Conservation (phyloP, 495 filamentous ascomycete genomes). For the Stereocaulon alpinum region DNA sequence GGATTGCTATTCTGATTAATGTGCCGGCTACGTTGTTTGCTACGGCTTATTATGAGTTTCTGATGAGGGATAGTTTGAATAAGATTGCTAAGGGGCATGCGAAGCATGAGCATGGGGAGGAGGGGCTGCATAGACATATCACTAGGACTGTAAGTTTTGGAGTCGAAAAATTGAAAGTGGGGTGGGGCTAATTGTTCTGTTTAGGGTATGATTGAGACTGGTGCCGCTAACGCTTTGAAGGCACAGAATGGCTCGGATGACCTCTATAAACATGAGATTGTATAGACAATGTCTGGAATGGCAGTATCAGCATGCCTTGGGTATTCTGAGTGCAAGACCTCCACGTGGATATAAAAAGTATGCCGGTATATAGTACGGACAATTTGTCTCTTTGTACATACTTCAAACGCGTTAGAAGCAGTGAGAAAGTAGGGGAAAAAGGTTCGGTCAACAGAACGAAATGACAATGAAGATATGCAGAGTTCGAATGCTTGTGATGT, state of each 20-base stretch:
- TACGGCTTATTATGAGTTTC: conserved; percentile 40
- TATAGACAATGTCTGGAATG: neutral
- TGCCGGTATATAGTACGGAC: no score
- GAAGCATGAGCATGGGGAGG: conserved; percentile 39
- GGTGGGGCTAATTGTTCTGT: neutral
- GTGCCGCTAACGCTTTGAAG: conserved; percentile 13
- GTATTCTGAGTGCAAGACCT: no score
- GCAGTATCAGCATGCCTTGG: no score
- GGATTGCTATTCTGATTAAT: conserved; percentile 42
- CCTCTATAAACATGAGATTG: neutral
- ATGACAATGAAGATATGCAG: no score
- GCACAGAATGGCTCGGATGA: conserved; percentile 8
- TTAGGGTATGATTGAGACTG: conserved; percentile 20
- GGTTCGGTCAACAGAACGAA: no score
- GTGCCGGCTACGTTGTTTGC: conserved; percentile 44
- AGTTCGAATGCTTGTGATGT: no score
- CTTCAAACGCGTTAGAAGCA: no score
- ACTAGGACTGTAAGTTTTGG: conserved; percentile 27
- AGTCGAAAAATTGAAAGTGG: neutral
- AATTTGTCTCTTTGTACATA: no score
- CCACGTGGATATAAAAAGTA: no score
- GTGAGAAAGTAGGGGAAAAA: no score
- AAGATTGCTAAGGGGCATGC: conserved; percentile 38
- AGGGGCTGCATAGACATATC: conserved; percentile 39
- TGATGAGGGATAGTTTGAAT: conserved; percentile 40